Base-by-base conservation (phyloP, 78 protist species). In the Dictyostelium capitatum region DNA sequence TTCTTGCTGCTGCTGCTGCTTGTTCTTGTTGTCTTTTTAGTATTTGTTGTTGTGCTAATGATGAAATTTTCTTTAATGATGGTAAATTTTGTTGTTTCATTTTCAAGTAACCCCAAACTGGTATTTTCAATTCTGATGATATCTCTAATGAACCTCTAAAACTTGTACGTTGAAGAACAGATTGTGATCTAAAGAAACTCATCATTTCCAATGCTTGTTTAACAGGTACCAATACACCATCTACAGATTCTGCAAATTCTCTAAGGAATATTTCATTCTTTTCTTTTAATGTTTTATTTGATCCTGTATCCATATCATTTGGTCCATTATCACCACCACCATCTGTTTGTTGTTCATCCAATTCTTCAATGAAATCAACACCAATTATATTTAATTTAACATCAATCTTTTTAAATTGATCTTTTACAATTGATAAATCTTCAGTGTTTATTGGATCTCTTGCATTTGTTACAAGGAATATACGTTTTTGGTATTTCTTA, bases 201-300 rank as follows among this genome's bases (percentile, higher is more conserved):
- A 94, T 94, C 81, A 94, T 85, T 70, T 94, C 96, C 41, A 94
- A 65, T 9, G 96, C 96, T 32, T 82, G 80, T 53, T 89, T 77
- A 32, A 94, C 94, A 2, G 96, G 96, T 10, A 94, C 93, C 59
- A 94, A 78, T 15, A 89, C 84, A 20, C 96, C 96, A n/a, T 75
- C 82, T 19, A 94, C 92, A 30, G 78, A 64, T 12, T 92, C 87
- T 32, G 87, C 90, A 84, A 92, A 74, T 20, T 78, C 90, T 79
- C 90, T 91, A n/a, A 91, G 41, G 47, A 91, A 91, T n/a, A 28
- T 64, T 74, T 91, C 95, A 82, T 91, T 91, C 84, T 91, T 69
- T 56, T 83, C 79, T 46, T 91, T 80, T 14, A 15, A 11, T 15
- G 82, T 91, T 11, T 69, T 59, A 57, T 37, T 56, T 43, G 11